Base-by-base conservation (phyloP, 176 grass and related monocot genomes). In the Oropetium thomaeum region DNA sequence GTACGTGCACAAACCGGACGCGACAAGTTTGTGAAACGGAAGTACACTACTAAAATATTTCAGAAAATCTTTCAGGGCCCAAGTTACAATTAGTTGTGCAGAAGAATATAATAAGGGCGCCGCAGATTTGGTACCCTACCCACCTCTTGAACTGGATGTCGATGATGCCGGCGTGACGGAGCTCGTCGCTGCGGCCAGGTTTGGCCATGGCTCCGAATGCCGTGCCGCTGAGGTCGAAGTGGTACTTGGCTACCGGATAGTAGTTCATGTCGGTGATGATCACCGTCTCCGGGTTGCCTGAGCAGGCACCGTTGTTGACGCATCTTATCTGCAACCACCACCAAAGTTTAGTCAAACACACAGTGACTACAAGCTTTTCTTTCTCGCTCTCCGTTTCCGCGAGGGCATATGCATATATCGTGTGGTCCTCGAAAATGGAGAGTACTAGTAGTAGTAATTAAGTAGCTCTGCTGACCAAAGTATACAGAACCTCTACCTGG, bases 241-340 rank as follows among this genome's bases (percentile, higher is more conserved):
- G 88, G 81, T 67, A 84, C 71, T 79, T 78, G 61, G 86, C 0
- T 0, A 88, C 80, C 0, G 86, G 86, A 44, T 88, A 83, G 75
- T 88, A 88, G 86, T 88, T 88, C 86, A 79, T 87, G 78, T 92
- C 89, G 8, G 89, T 88, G 73, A 92, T 88, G 61, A 82, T 81
- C 26, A 92, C 55, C 35, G 85, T 85, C 74, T 77, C 84, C 8
- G 89, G 82, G 30, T 88, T 88, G 73, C 89, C 89, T 17, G 89
- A 92, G 89, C 89, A 92, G 9, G 89, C 78, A 0, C 14, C 0
- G 71, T 92, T 0, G 32, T 57, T 62, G n/a, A 1, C 7, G 69
- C 89, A 92, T 69, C 82, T 63, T 69, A 92, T 87, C 89, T 92
- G 69, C n/a, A 51, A 48, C 2, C 10, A 69, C 1, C 2, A 0